Evolutionary conservation across 257 asterid species (phyloP).

Genomic region (Rhazya stricta): DNA sequence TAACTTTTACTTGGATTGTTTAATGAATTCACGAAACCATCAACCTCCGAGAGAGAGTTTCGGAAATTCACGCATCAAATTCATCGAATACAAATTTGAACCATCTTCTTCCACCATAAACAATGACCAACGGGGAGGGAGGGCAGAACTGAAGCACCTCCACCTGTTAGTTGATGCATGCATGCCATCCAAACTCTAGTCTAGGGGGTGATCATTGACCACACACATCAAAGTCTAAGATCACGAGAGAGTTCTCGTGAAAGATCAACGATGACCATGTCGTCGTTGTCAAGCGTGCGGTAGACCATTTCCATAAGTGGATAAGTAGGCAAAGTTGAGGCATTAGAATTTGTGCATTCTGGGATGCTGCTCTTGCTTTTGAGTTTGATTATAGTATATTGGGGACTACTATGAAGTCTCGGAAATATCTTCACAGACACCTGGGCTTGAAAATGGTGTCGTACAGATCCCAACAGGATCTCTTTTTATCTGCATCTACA

Average conservation of each 20-base stretch:
- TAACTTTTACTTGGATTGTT: no score
- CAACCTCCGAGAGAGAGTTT: no score
- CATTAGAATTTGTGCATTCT: not conserved
- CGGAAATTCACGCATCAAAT: not conserved
- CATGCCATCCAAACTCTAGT: no score
- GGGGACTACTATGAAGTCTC: no score
- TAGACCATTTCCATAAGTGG: constrained; percentile 1
- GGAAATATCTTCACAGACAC: not conserved
- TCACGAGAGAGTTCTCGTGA: not conserved
- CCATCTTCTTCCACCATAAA: not conserved
- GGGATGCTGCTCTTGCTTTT: not conserved
- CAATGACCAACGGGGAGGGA: not conserved
- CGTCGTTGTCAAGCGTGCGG: not conserved
- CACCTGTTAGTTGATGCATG: no score
- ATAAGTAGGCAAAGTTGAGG: not conserved
- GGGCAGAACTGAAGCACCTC: no score
- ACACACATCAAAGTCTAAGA: not conserved
- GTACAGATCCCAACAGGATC: not conserved
- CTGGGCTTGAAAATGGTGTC: constrained; percentile 2
- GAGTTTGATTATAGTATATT: not conserved
- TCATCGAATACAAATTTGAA: no score
- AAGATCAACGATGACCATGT: not conserved
- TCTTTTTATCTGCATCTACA: not conserved
- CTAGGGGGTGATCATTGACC: no score
- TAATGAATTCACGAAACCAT: no score